Percentiles rank a stretch among this genome's conserved stretches.
These are phyloP conservation scores for Volvox africanus DNA, from an alignment of 139 green algal genomes.

Conservation along the genomic window DNA sequence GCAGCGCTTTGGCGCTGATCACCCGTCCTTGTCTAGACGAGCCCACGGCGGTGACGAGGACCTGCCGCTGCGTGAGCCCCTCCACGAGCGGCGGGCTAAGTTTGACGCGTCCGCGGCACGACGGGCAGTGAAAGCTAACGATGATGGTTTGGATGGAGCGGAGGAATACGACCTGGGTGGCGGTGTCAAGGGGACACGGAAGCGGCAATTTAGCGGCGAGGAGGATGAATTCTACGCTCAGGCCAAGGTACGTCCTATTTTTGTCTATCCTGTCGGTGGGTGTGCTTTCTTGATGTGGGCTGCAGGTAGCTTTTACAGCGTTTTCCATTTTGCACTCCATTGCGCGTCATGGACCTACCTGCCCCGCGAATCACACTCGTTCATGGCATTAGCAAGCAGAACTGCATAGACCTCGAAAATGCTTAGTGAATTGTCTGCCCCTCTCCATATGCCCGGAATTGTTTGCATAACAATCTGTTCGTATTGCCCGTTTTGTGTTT, in stretches of 20 bases:
- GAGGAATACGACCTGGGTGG: constrained; percentile 46
- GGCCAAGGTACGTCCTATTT: constrained; percentile 56
- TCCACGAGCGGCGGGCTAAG: constrained; percentile 82
- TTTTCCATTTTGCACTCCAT: no score
- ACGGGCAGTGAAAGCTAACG: constrained; percentile 45
- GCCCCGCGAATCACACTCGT: no score
- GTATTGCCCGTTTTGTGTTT: background rate
- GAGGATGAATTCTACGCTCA: constrained; percentile 84
- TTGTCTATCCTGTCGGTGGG: no score
- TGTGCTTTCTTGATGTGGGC: no score
- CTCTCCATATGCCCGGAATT: no score
- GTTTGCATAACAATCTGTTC: no score
- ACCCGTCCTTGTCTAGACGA: constrained; percentile 47
- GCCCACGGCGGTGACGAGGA: constrained; percentile 64
- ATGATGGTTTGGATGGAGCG: constrained; percentile 30
- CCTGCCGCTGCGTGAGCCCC: constrained; percentile 58
- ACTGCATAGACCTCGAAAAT: no score
- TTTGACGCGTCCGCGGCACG: constrained; percentile 75
- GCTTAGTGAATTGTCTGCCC: no score
- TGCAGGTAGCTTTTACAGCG: no score
- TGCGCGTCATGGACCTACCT: no score
- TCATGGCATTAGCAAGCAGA: no score
- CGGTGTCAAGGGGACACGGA: constrained; percentile 39
- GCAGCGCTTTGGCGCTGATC: constrained; percentile 81
- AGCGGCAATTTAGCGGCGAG: constrained; percentile 49